A percentile compares a stretch with the other conserved stretches of the same genome.
Evolutionary conservation across 2,329 filamentous ascomycete genomes (phyloP).

Genomic region (Elsinoe fawcettii): DNA sequence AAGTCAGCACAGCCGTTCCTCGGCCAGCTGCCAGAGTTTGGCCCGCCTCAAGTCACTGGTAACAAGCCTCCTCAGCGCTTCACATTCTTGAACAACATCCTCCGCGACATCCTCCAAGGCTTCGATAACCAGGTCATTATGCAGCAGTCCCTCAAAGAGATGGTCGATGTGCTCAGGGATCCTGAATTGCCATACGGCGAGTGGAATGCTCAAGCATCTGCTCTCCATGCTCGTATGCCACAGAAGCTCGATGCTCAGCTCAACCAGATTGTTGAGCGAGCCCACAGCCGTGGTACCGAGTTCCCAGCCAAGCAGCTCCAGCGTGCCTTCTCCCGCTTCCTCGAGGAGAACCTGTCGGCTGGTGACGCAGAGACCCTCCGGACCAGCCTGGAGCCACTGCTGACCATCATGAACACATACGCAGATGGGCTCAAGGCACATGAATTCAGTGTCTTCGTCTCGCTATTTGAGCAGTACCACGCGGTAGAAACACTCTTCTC

Average conservation of each 20-base stretch:
- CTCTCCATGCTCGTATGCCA: constrained; percentile 94
- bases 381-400: constrained; percentile 64
- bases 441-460: constrained; percentile 74
- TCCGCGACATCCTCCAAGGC: constrained; percentile 81
- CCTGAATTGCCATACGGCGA: constrained; percentile 91
- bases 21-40: constrained; percentile 79
- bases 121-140: constrained; percentile 98
- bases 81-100: constrained; percentile 63
- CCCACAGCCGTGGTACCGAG: constrained; percentile 68
- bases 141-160: constrained; percentile 73
- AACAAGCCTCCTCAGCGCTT: constrained; percentile 89
- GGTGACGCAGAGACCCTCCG: constrained; percentile 67
- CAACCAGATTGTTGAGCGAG: constrained; percentile 76
- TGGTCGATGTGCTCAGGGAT: constrained; percentile 83
- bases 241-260: constrained; percentile 81
- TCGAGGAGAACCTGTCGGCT: constrained; percentile 73
- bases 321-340: constrained; percentile 78
- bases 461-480: constrained; percentile 73
- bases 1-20: constrained; percentile 94
- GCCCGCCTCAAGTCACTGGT: constrained; percentile 77
- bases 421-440: constrained; percentile 81
- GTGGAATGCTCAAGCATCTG: constrained; percentile 92
- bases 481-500: constrained; percentile 83
- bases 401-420: constrained; percentile 71
- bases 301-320: constrained; percentile 85